phyloP scores from a whole-genome alignment of 1,284 basidiomycete species.

The Tilletia setariae region DNA sequence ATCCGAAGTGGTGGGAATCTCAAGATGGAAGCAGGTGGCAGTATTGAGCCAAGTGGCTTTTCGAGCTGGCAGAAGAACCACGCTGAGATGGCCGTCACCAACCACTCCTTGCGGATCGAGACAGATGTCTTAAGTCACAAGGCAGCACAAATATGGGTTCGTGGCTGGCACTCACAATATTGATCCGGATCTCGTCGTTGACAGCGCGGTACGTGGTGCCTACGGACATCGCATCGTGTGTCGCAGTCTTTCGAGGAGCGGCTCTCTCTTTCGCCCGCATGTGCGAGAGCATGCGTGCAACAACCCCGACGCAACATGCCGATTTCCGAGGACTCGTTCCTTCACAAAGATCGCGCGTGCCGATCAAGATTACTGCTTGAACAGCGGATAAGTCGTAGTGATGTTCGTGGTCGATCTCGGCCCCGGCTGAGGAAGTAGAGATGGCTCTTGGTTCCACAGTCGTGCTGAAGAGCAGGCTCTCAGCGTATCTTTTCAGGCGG shows the following conservation, averaged over 20 bases:
- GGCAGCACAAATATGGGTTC: neutral
- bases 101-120: constrained; percentile 8
- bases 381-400: constrained; percentile 3
- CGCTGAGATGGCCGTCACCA: constrained; percentile 5
- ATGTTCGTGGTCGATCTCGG: neutral
- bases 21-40: constrained; percentile 2
- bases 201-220: constrained; percentile 8
- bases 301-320: constrained; percentile 6
- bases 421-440: neutral
- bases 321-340: constrained; percentile 5
- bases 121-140: neutral
- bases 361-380: neutral
- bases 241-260: neutral
- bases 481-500: neutral
- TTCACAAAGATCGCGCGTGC: constrained; percentile 3
- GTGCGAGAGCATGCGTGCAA: constrained; percentile 12
- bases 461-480: neutral
- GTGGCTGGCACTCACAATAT: neutral
- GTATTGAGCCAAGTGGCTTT: neutral
- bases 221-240: neutral
- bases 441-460: neutral
- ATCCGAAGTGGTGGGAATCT: constrained; percentile 11
- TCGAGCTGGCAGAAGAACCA: constrained; percentile 16
- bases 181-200: constrained; percentile 14
- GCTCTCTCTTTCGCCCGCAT: constrained; percentile 10